Percentiles rank a stretch among this genome's conserved stretches.
Conservation (phyloP, 495 filamentous ascomycete genomes). For the Podospora pseudopauciseta region DNA sequence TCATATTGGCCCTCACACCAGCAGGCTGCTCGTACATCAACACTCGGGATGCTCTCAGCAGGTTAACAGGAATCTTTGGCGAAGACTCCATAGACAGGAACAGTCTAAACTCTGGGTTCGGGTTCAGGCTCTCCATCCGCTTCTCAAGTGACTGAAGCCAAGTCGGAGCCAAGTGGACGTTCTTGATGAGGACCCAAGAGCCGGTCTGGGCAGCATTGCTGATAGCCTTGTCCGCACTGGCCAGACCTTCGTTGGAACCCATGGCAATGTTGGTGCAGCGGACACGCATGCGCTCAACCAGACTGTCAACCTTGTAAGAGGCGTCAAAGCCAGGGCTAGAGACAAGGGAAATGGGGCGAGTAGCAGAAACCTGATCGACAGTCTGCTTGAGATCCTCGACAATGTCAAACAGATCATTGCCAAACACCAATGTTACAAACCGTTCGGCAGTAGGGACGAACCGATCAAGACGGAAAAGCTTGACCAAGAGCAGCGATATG, state of each 20-base stretch:
- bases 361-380: slow-evolving; percentile 76
- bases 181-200: slow-evolving; percentile 97
- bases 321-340: slow-evolving; percentile 97
- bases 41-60: slow-evolving; percentile 87
- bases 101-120: slow-evolving; percentile 87
- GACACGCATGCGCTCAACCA: slow-evolving; percentile 77
- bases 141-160: slow-evolving; percentile 98
- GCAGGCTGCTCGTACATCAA: slow-evolving; percentile 98
- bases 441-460: slow-evolving; percentile 89
- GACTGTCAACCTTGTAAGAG: slow-evolving; percentile 94
- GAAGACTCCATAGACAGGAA: slow-evolving; percentile 98
- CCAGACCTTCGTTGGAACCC: slow-evolving; percentile 91
- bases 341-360: slow-evolving; percentile 82
- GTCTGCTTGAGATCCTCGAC: slow-evolving; percentile 81
- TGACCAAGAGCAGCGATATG: slow-evolving; percentile 79
- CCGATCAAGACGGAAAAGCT: slow-evolving; percentile 90
- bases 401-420: slow-evolving; percentile 73
- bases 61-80: slow-evolving; percentile 93
- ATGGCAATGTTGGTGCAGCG: slow-evolving; percentile 96
- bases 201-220: slow-evolving; percentile 87
- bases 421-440: slow-evolving; percentile 87
- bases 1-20: slow-evolving; percentile 97
- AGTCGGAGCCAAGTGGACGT: slow-evolving; percentile 91
- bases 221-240: slow-evolving; percentile 92
- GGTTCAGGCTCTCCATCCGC: slow-evolving; percentile 89